Base-by-base conservation (phyloP, 2,329 filamentous ascomycete genomes). In the Paracoccidioides brasiliensis region DNA sequence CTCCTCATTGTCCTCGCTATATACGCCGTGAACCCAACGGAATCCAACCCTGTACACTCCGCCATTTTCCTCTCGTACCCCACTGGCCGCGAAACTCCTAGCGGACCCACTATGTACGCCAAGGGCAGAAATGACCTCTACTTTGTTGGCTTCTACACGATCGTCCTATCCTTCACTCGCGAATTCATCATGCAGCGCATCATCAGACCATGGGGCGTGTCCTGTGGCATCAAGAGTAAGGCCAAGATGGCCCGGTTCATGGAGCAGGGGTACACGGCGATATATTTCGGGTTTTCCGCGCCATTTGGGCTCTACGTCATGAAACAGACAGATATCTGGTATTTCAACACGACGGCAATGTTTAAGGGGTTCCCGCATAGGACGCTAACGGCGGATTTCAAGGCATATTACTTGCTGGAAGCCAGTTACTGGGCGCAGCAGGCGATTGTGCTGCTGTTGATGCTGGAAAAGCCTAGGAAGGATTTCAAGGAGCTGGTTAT, bases 391-490 rank as follows among this genome's bases (percentile, higher is more conserved):
- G 87, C 78, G 56, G 64, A 80, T 42, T 90, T 96, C 80, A 97
- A 97, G 77, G 89, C 91, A 58, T 97, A 96, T 75, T 97, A 97
- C 70, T 78, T 97, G 60, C 86, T 96, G 64, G 84, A 97, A 74
- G 91, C 89, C 45, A 87, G 86, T 61, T 97, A 95, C 78, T 97
- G 91, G 91, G 83, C 87, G 3, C 90, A 96, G 76, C 90, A 96
- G 75, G 87, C 86, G 52, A 86, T 97, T 62, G 90, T 96, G 15
- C 76, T 96, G 58, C 65, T 94, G 57, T 76, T 96, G 53, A 87
- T 88, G 70, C 80, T 95, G 71, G 90, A 97, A 77, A 94, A 94
- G 77, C 90, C 87, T 33, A 78, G 90, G 58, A 96, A 95, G 76
- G 90, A 97, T 72, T 96, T 91, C 73, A 90, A 88, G 73, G 90